These are phyloP conservation scores for Globisporangium viniferum DNA, from an alignment of 352 stramenopile genomes.

Conservation along the genomic window DNA sequence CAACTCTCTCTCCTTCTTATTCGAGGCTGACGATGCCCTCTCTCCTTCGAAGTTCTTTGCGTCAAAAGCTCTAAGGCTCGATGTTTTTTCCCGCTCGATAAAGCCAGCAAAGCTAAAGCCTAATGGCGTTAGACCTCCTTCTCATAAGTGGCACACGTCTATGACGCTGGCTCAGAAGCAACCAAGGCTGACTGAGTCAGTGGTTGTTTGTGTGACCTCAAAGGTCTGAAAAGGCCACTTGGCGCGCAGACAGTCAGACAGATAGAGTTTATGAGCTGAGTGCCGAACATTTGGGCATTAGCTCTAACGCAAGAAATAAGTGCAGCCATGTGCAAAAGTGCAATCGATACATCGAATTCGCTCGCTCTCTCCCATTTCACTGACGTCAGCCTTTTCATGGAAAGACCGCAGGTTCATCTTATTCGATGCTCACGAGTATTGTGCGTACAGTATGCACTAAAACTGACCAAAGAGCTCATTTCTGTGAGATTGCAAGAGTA, in stretches of 20 bases:
- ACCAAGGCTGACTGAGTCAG: no score
- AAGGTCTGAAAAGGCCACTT: not conserved
- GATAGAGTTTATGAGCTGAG: not conserved
- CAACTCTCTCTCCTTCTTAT: not conserved
- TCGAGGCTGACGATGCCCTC: not conserved
- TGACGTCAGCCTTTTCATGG: not conserved
- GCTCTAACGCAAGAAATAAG: not conserved
- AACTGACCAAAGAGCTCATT: no score
- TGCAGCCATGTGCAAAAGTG: slow-evolving; percentile 1
- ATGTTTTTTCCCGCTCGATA: not conserved
- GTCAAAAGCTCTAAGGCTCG: not conserved
- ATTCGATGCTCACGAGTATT: not conserved
- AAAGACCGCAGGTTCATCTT: not conserved
- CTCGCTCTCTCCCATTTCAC: not conserved
- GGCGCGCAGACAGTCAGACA: not conserved
- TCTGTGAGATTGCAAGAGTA: no score
- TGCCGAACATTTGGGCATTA: not conserved
- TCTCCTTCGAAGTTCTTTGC: not conserved
- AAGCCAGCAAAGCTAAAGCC: not conserved
- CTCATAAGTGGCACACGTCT: not conserved
- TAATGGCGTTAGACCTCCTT: not conserved
- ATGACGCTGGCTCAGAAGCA: not conserved
- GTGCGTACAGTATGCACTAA: no score
- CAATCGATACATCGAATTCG: not conserved
- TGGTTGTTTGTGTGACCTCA: no score